These are phyloP conservation scores for Sisymbrium irio DNA, from an alignment of 345 rosid species.

Conservation along the genomic window DNA sequence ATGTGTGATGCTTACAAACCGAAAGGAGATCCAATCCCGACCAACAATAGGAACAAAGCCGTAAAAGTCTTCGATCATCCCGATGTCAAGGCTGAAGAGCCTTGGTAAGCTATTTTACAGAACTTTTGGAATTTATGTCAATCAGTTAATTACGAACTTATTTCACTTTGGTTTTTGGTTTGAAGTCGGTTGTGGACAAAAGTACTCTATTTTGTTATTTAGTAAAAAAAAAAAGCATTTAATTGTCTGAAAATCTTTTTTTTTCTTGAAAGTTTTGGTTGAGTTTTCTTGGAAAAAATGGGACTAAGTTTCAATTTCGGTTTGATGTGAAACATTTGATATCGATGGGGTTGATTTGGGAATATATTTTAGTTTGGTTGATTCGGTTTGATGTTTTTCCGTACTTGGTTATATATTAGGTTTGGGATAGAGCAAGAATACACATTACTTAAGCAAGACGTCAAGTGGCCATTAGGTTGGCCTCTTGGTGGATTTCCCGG, in stretches of 20 bases:
- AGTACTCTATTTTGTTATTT: too few species aligned
- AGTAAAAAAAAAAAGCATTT: too few species aligned
- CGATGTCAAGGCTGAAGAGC: conserved; percentile 66
- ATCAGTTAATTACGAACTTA: background rate
- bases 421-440: conserved; percentile 98
- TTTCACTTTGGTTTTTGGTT: background rate
- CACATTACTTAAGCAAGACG: conserved; percentile 73
- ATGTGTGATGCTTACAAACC: conserved; percentile 90
- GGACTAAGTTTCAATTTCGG: background rate
- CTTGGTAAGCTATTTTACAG: conserved; percentile 53
- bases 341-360: background rate
- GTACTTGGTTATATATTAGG: conserved; percentile 37
- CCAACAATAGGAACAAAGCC: conserved; percentile 85
- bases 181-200: background rate
- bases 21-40: conserved; percentile 87
- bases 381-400: background rate
- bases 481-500: conserved; percentile 96
- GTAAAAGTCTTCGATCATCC: conserved; percentile 63
- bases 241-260: background rate
- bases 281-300: too few species aligned
- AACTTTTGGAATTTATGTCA: background rate
- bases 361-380: background rate
- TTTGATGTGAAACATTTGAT: background rate
- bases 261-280: background rate
- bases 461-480: conserved; percentile 99